Conservation (phyloP, 768 basidiomycete genomes). For the Auricularia sp. region DNA sequence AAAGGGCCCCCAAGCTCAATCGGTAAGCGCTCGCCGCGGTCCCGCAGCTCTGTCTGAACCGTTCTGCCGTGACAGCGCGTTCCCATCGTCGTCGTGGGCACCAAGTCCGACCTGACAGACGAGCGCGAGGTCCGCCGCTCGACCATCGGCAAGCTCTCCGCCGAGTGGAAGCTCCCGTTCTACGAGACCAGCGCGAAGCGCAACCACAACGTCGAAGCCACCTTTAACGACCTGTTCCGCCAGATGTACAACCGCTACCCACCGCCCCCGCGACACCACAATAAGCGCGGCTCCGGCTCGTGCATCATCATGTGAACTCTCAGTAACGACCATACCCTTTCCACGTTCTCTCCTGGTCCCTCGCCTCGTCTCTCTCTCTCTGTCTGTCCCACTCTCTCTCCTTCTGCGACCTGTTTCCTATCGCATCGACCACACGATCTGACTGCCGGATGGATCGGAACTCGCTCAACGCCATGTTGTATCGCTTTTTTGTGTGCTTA, state of each 20-base stretch:
- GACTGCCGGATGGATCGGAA: neutral
- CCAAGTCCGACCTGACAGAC: conserved; percentile 69
- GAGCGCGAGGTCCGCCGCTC: conserved; percentile 68
- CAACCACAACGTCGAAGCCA: conserved; percentile 71
- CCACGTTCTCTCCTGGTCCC: neutral
- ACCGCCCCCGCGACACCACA: conserved; percentile 22
- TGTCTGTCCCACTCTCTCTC: neutral
- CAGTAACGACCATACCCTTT: neutral
- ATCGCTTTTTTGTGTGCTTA: neutral
- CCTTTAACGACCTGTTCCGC: conserved; percentile 65
- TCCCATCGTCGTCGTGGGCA: conserved; percentile 81
- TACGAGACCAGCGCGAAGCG: conserved; percentile 85
- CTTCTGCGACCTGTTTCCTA: too few relatives aligned
- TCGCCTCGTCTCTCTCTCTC: neutral
- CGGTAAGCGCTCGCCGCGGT: conserved; percentile 1
- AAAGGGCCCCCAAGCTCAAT: conserved; percentile 35
- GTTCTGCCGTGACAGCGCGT: conserved; percentile 32
- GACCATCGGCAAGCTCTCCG: conserved; percentile 55
- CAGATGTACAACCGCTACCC: conserved; percentile 68
- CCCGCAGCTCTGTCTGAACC: neutral
- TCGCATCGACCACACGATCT: neutral
- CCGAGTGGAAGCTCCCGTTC: conserved; percentile 61
- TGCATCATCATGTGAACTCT: conserved; percentile 31
- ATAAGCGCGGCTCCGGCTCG: neutral
- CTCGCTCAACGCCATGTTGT: neutral